These are phyloP conservation scores for Leccinum subtestaceum DNA, from an alignment of 768 basidiomycete species.

Conservation along the genomic window DNA sequence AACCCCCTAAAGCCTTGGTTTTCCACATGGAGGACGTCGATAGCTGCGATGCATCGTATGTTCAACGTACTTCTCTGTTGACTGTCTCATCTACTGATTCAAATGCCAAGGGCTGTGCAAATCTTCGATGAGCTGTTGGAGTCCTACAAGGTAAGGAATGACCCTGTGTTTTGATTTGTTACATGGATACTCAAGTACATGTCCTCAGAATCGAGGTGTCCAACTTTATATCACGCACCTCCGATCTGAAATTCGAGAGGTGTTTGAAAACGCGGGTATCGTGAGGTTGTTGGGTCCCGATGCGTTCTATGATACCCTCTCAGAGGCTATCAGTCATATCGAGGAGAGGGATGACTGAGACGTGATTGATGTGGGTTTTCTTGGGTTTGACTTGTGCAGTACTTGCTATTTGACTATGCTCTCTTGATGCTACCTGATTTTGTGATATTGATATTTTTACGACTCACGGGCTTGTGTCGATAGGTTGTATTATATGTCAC, in stretches of 20 bases:
- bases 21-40: conserved; percentile 96
- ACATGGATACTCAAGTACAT: background rate
- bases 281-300: conserved; percentile 42
- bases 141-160: conserved; percentile 62
- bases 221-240: conserved; percentile 47
- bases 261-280: conserved; percentile 46
- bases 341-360: conserved; percentile 24
- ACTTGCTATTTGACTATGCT: background rate
- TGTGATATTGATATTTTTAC: conserved; percentile 1
- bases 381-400: background rate
- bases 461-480: background rate
- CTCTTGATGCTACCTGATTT: background rate
- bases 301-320: conserved; percentile 43
- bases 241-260: conserved; percentile 32
- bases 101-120: conserved; percentile 63
- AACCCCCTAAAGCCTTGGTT: conserved; percentile 73
- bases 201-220: conserved; percentile 41
- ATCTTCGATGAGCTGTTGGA: conserved; percentile 77
- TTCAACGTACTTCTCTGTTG: conserved; percentile 6
- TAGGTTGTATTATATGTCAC: background rate
- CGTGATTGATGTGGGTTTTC: background rate
- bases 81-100: conserved; percentile 3
- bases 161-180: background rate
- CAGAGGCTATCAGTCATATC: conserved; percentile 40
- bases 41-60: conserved; percentile 86